A percentile compares a stretch with the other conserved stretches of the same genome.
phyloP scores from a whole-genome alignment of 257 asterid genomes.

The Gynochthodes officinalis region DNA sequence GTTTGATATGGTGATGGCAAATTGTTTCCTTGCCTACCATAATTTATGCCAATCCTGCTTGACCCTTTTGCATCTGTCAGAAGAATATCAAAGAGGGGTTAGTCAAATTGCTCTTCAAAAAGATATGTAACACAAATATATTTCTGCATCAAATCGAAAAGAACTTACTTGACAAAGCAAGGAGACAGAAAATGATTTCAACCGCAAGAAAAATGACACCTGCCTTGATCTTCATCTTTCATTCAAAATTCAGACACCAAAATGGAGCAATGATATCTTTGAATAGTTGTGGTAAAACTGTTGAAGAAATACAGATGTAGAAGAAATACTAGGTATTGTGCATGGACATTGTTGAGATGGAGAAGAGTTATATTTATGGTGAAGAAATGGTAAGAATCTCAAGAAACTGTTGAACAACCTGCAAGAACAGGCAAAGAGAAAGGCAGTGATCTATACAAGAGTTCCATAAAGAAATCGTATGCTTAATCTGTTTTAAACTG shows the following conservation, averaged over 20 bases:
- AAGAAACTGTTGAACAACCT: constrained; percentile 19
- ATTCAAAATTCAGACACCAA: neutral
- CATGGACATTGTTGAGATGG: neutral
- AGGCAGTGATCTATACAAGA: constrained; percentile 4
- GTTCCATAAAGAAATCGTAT: constrained; percentile 1
- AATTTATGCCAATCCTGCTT: constrained; percentile 55
- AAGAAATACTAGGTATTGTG: neutral
- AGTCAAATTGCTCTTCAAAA: constrained; percentile 5
- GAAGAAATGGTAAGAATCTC: neutral
- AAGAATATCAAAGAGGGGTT: neutral
- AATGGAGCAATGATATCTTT: neutral
- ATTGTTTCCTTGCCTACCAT: constrained; percentile 54
- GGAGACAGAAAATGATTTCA: constrained; percentile 31
- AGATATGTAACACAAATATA: no score
- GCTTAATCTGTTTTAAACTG: constrained; percentile 2
- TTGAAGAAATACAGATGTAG: neutral
- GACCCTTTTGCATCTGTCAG: constrained; percentile 34
- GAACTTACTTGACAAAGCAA: constrained; percentile 44
- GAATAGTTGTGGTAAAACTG: neutral
- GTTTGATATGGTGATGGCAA: constrained; percentile 56
- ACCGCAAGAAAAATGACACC: constrained; percentile 16
- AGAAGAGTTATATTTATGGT: neutral
- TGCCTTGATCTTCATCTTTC: constrained; percentile 19
- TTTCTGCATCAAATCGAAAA: no score
- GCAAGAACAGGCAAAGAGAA: neutral